Percentiles rank a stretch among this genome's conserved stretches.
phyloP scores from a whole-genome alignment of 352 stramenopile species.

The Elongisporangium anandrum region DNA sequence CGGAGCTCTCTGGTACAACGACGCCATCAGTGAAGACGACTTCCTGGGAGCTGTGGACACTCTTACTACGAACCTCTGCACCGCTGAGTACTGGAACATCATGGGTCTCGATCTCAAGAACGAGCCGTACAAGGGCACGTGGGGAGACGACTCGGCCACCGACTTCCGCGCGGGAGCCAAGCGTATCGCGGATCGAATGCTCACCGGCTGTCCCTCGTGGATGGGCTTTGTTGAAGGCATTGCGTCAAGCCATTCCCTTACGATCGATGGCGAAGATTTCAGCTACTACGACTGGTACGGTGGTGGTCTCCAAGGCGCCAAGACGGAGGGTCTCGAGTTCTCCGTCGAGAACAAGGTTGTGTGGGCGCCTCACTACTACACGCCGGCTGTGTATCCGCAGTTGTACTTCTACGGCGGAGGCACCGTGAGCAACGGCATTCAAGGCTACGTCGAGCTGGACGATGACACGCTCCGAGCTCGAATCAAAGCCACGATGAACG shows the following conservation, averaged over 20 bases:
- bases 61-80: slow-evolving; percentile 64
- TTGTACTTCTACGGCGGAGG: slow-evolving; percentile 70
- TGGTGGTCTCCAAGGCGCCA: slow-evolving; percentile 59
- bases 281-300: slow-evolving; percentile 85
- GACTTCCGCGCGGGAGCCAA: too few species aligned
- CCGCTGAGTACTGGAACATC: slow-evolving; percentile 73
- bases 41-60: slow-evolving; percentile 55
- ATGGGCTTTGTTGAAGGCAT: slow-evolving; percentile 78
- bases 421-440: slow-evolving; percentile 38
- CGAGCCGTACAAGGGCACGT: slow-evolving; percentile 59
- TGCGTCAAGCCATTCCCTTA: slow-evolving; percentile 37
- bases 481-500: slow-evolving; percentile 55
- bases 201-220: slow-evolving; percentile 73
- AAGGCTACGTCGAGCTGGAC: slow-evolving; percentile 54
- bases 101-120: slow-evolving; percentile 83
- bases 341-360: slow-evolving; percentile 70
- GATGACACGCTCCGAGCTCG: slow-evolving; percentile 42
- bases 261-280: slow-evolving; percentile 34
- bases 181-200: too few species aligned
- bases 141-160: slow-evolving; percentile 56
- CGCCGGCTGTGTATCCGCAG: slow-evolving; percentile 65
- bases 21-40: slow-evolving; percentile 41
- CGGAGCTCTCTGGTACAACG: slow-evolving; percentile 81
- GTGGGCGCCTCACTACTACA: slow-evolving; percentile 83
- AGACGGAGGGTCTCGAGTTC: too few species aligned